A percentile compares a stretch with the other conserved stretches of the same genome.
phyloP scores from a whole-genome alignment of 2,329 filamentous ascomycete species.

The Aureobasidium pullulans region DNA sequence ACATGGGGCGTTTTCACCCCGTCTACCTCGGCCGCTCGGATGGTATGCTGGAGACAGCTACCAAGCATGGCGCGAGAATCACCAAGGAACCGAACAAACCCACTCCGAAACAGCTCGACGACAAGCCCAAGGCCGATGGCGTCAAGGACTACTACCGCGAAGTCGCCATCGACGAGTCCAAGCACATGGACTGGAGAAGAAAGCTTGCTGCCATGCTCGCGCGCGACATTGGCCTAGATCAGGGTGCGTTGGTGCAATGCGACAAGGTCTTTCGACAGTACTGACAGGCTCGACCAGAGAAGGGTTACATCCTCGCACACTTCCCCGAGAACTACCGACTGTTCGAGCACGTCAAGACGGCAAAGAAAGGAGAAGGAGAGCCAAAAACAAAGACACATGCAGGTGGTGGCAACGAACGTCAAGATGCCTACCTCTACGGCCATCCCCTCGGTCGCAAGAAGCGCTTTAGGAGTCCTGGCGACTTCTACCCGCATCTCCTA shows the following conservation, averaged over 20 bases:
- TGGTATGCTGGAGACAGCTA: conserved; percentile 42
- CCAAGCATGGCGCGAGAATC: conserved; percentile 37
- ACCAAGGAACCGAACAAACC: conserved; percentile 44
- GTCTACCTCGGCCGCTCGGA: conserved; percentile 43
- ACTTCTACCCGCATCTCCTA: conserved; percentile 54
- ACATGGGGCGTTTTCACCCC: conserved; percentile 41
- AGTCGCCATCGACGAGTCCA: conserved; percentile 43
- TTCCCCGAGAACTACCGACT: conserved; percentile 51
- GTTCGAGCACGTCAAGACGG: conserved; percentile 48
- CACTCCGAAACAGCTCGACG: conserved; percentile 44
- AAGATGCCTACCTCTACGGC: conserved; percentile 55
- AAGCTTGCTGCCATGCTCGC: conserved; percentile 54
- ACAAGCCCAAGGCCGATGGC: conserved; percentile 45
- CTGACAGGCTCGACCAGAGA: conserved; percentile 22
- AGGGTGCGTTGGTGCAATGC: background rate
- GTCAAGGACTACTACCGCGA: conserved; percentile 49
- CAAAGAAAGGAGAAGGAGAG: conserved; percentile 40
- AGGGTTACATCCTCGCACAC: conserved; percentile 44
- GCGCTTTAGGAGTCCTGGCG: conserved; percentile 50
- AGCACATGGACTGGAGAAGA: conserved; percentile 50
- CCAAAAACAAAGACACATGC: conserved; percentile 44
- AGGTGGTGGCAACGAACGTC: conserved; percentile 45
- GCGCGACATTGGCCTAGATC: conserved; percentile 36
- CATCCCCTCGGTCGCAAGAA: conserved; percentile 51
- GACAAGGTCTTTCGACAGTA: background rate